Conservation (phyloP, 306 rosid genomes). For the Pterocarpus macrocarpus region DNA sequence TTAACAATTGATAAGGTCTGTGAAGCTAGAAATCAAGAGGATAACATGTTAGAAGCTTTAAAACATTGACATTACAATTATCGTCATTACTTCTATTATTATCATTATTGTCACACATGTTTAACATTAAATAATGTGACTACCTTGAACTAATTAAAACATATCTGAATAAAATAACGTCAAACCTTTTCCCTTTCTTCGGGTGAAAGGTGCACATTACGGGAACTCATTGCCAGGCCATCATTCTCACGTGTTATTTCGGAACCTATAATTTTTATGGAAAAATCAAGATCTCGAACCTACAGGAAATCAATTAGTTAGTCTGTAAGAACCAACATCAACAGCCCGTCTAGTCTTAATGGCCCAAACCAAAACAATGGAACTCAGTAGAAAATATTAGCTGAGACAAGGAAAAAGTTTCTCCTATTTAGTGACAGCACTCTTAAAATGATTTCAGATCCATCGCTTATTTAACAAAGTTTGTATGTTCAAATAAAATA, state of each 20-base stretch:
- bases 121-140: conserved; percentile 16
- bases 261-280: conserved; percentile 72
- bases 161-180: conserved; percentile 4
- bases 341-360: background rate
- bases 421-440: background rate
- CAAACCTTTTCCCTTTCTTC: conserved; percentile 81
- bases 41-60: conserved; percentile 21
- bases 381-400: background rate
- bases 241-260: conserved; percentile 74
- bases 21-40: conserved; percentile 18
- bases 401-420: background rate
- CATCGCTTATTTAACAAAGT: conserved; percentile 1
- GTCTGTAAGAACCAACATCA: background rate
- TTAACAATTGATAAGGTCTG: conserved; percentile 13
- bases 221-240: conserved; percentile 96
- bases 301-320: conserved; percentile 49
- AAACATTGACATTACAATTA: conserved; percentile 7
- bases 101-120: conserved; percentile 12
- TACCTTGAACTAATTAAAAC: background rate
- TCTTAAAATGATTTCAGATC: background rate
- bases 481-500: background rate
- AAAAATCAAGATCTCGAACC: conserved; percentile 96
- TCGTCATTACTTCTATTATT: background rate
- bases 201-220: conserved; percentile 83
- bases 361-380: background rate